Evolutionary conservation across 2,329 filamentous ascomycete genomes (phyloP), one percentile per base, ranked within the genome.

Genomic region (Penicillium hesseltinei): DNA sequence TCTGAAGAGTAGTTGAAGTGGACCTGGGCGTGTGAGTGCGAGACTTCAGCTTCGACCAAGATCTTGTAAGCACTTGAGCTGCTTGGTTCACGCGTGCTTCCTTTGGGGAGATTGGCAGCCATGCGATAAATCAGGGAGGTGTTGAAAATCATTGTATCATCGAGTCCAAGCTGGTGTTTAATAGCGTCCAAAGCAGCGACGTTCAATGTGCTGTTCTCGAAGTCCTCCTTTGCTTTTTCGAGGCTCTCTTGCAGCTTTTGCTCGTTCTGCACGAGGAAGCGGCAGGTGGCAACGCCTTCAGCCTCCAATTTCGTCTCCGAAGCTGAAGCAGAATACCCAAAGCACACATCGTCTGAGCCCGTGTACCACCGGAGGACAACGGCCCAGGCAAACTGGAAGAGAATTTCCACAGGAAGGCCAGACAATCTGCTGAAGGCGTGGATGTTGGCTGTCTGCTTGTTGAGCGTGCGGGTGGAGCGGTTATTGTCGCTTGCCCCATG

Each of bases 1-100:
- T 78, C 76, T 0, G 80, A 77, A n/a, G 83, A 77, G 4, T 75
- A 73, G 35, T 79, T 79, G 23, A 88, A 76, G 52, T 84, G 80
- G 2, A 75, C 68, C 23, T 87, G 73, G 3, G 82, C 81, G 6
- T 62, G 61, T 8, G 62, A 54, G 10, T 61, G 56, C 17, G 66
- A 68, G 7, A 69, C 62, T n/a, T 65, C 63, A 2, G 69, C 68
- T 27, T 69, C 65, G 10, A 75, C 62, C 7, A 61, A 52, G 19
- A 75, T 64, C n/a, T 69, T 63, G 33, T 67, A 71, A 19, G 59
- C 43, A 19, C 54, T 64, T 4, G 57, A 56, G 21, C 52, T 56
- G 9, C 48, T 23, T 8, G 57, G 45, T 15, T 61, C 57, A 13
- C 39, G 47, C 2, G 35, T 7, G 9, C 46, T 35, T 5, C 54